Evolutionary conservation across 1,284 basidiomycete genomes (phyloP), one percentile per base, ranked within the genome.

Genomic region (Coniophora puteana): DNA sequence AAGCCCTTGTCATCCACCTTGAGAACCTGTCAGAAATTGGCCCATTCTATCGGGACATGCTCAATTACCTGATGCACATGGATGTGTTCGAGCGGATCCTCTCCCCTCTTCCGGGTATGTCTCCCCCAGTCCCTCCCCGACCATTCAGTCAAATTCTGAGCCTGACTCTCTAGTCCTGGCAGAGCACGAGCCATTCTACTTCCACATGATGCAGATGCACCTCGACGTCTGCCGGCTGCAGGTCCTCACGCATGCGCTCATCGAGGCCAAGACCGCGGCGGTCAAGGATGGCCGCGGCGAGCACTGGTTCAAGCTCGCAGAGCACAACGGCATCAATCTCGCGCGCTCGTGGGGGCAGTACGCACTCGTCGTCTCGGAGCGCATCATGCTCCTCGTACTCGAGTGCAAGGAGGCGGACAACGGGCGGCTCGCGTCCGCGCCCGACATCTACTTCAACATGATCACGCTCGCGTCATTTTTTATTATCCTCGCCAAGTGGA

Each of bases 371-470:
- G 49, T 62, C 20, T 58, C 70, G 25, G 70, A 74, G 49, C 54
- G 61, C 3, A 54, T 71, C 38, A 46, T 72, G 30, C 54, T 62
- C 14, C 36, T 54, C 7, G 45, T 58, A 4, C 52, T 72, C 27
- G 57, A 61, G 17, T 47, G 56, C 22, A 51, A 53, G 27, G 68
- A 72, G 36, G 45, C 55, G 14, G n/a, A n/a, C n/a, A n/a, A n/a
- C n/a, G 49, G 45, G 2, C 45, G 65, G n/a, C 52, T 72, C 32
- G 55, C 59, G 44, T 59, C 68, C 1, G 62, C 67, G 5, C 72
- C 72, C 1, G 71, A 72, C 47, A 55, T 52, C 36, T 40, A 68
- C 23, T 74, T 71, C 49, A 52, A 56, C 25, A 63, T 74, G 58
- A 52, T 73, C 40, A 56, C 65, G 0, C 65, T 71, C 37, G 62